Conservation (phyloP, 2,329 filamentous ascomycete genomes). For the Fonsecaea multimorphosa region DNA sequence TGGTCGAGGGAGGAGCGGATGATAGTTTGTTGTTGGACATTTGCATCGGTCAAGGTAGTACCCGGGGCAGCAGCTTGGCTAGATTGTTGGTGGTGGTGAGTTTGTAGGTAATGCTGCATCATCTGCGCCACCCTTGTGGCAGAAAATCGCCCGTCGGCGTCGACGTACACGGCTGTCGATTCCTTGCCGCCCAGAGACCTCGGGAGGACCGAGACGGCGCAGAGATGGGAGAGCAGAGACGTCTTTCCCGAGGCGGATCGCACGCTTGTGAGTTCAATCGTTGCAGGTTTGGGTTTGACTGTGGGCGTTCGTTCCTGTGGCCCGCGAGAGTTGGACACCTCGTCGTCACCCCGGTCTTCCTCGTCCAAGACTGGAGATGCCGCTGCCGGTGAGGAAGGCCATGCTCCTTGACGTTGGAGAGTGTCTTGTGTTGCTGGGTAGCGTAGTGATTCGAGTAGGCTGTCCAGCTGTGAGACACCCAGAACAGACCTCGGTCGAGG, state of each 20-base stretch:
- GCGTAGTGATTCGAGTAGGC: slow-evolving; percentile 48
- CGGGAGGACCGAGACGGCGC: slow-evolving; percentile 59
- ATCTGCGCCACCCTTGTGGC: slow-evolving; percentile 52
- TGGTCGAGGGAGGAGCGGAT: slow-evolving; percentile 51
- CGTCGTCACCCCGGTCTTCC: not conserved
- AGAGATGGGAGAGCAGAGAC: slow-evolving; percentile 63
- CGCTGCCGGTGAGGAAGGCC: slow-evolving; percentile 15
- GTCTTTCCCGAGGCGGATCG: slow-evolving; percentile 63
- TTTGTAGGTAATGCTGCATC: slow-evolving; percentile 43
- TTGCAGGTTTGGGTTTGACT: slow-evolving; percentile 42
- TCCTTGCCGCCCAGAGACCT: slow-evolving; percentile 50
- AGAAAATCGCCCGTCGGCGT: slow-evolving; percentile 62
- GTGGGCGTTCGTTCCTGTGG: not conserved
- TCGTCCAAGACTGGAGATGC: slow-evolving; percentile 9
- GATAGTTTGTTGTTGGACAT: not conserved
- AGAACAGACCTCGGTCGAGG: slow-evolving; percentile 42
- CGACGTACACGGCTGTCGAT: slow-evolving; percentile 61
- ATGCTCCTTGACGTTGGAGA: slow-evolving; percentile 21
- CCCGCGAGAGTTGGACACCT: not conserved
- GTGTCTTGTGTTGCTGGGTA: slow-evolving; percentile 26
- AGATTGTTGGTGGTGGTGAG: not conserved
- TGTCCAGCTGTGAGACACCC: slow-evolving; percentile 56
- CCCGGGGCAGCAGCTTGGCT: not conserved
- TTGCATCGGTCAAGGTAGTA: not conserved
- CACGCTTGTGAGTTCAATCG: slow-evolving; percentile 62